Conservation (phyloP, 805 yeast species). For the Hanseniaspora singularis region DNA sequence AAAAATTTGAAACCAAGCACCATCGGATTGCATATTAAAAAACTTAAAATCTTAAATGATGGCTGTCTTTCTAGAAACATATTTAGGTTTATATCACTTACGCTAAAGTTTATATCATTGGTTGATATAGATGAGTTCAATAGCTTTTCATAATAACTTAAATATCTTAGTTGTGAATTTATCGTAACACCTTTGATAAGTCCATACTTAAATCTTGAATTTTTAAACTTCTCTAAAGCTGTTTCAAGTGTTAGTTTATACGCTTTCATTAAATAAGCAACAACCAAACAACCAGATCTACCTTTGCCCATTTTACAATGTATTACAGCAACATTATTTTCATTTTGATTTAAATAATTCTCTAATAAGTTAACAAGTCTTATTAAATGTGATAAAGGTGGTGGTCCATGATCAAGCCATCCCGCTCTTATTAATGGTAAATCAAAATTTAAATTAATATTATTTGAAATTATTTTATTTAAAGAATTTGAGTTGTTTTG, state of each 20-base stretch:
- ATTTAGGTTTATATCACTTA: no score
- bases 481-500: neutral
- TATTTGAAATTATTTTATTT: slow-evolving; percentile 16
- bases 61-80: no score
- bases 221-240: slow-evolving; percentile 44
- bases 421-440: slow-evolving; percentile 30
- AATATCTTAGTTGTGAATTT: slow-evolving; percentile 52
- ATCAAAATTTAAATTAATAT: slow-evolving; percentile 25
- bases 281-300: slow-evolving; percentile 65
- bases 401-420: slow-evolving; percentile 68
- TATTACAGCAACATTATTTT: slow-evolving; percentile 46
- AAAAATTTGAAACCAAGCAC: no score
- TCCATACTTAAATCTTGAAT: slow-evolving; percentile 42
- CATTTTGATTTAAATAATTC: slow-evolving; percentile 29
- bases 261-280: slow-evolving; percentile 55
- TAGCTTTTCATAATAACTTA: slow-evolving; percentile 40
- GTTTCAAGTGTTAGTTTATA: slow-evolving; percentile 31
- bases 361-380: slow-evolving; percentile 36
- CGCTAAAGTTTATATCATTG: no score
- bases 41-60: no score
- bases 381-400: slow-evolving; percentile 46
- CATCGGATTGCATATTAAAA: no score
- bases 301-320: slow-evolving; percentile 94
- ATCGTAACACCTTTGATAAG: slow-evolving; percentile 63
- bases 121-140: no score